Evolutionary conservation across 2,329 filamentous ascomycete species (phyloP), one percentile per base, ranked within the genome.

Genomic region (Botrytis squamosa): DNA sequence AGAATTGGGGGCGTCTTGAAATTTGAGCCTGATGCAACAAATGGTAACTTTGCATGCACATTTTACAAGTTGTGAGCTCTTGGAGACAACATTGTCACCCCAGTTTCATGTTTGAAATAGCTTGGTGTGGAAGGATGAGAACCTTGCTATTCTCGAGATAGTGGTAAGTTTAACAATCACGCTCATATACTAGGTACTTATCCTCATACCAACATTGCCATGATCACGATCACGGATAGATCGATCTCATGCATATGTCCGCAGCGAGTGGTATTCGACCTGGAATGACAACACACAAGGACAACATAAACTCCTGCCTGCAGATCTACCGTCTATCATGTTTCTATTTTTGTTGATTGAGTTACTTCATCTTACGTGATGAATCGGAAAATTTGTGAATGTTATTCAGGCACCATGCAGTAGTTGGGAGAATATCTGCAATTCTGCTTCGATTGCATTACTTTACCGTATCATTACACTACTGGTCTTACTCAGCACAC

Each of bases 321-420:
- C 71, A 68, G 63, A 72, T 60, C 49, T 68, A 33, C 63, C 63
- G 18, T 25, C 49, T 33, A 44, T 62, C 44, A 36, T 69, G 63
- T 72, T 72, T 73, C 71, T 73, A 73, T 73, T 73, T 69, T 52
- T 69, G 71, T 69, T 73, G 57, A 10, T 33, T 5, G 36, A 52
- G 52, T 42, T 72, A 49, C 64, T 69, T 49, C 71, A 68, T 72
- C 63, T 72, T 52, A 72, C 71, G 70, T 72, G 70, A 72, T 72
- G 14, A 25, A 66, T 59, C 49, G 62, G 38, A 66, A 49, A 20
- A 70, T 70, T 62, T n/a, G 42, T 63, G 49, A 33, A 44, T 72
- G 33, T 42, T 59, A 14, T 59, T 68, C 70, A 72, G 70, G 70
- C 59, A 72, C 63, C 63, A 68, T 72, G 71, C 70, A 72, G 70